Base-by-base conservation (phyloP, 2,329 filamentous ascomycete genomes). In the Calonectria leucothoes region DNA sequence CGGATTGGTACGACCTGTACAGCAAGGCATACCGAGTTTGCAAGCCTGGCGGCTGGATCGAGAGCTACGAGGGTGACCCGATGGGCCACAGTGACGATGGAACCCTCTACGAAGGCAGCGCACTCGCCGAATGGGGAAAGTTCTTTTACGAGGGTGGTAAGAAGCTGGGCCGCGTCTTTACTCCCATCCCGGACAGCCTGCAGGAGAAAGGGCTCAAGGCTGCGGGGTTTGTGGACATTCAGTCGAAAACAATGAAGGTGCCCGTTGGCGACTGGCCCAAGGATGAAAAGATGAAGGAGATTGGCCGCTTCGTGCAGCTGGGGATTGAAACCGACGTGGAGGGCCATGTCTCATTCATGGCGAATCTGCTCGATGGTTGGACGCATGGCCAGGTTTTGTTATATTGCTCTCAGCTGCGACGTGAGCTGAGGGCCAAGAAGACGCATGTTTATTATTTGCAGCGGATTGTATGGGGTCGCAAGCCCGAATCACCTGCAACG, bases 1-100 rank as follows among this genome's bases (percentile, higher is more conserved):
- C 84, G 6, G 90, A 91, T 75, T 92, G 90, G 82, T 85, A 86
- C 37, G 84, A 86, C n/a, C 81, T 92, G 23, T 87, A 92, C 74
- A 81, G 82, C 55, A 87, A 89, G 72, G 82, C 87, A 6, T 89
- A 84, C 79, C 85, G 85, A 69, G 87, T 90, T 69, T 84, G 91
- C 23, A 88, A 87, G 74, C 90, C 91, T 0, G 91, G 91, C 12
- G 91, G 88, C 11, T 84, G 80, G 71, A 55, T 84, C 15, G 81
- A 85, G 71, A 76, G 80, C 69, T 69, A 79, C 12, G 81, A 83
- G 63, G 78, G 78, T 10, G 75, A 75, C 2, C 74, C 77, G 6
- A 68, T 66, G 14, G 71, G 75, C 52, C 45, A 70, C 17, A 80
- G 82, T 61, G 82, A 84, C 52, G 81, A 83, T 29, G 79, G 73